Evolutionary conservation across 768 basidiomycete genomes (phyloP).

Genomic region (Cystobasidium ongulense): DNA sequence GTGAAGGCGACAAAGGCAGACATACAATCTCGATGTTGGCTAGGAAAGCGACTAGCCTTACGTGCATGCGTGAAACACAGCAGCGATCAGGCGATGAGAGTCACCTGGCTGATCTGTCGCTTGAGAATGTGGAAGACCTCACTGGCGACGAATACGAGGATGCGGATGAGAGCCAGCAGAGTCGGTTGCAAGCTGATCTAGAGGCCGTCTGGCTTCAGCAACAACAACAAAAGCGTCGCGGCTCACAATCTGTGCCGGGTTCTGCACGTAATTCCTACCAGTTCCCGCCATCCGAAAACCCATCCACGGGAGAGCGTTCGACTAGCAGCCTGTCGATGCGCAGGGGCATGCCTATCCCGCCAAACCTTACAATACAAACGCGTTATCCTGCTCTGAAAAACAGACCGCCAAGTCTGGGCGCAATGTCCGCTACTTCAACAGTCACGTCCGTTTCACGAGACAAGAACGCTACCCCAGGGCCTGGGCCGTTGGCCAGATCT

Average conservation of each 20-base stretch:
- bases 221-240: neutral
- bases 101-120: neutral
- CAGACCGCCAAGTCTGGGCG: neutral
- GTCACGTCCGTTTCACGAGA: slow-evolving; percentile 14
- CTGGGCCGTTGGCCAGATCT: neutral
- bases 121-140: neutral
- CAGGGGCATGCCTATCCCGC: slow-evolving; percentile 20
- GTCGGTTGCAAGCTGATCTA: neutral
- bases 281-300: neutral
- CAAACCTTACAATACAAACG: slow-evolving; percentile 7
- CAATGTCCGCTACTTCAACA: slow-evolving; percentile 12
- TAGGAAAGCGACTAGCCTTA: slow-evolving; percentile 45
- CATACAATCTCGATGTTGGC: slow-evolving; percentile 46
- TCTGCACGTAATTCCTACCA: neutral
- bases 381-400: neutral
- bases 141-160: slow-evolving; percentile 1
- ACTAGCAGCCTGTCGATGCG: slow-evolving; percentile 12
- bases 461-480: slow-evolving; percentile 2
- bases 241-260: neutral
- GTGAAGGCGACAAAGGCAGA: slow-evolving; percentile 35
- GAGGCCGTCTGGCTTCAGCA: neutral
- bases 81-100: slow-evolving; percentile 35
- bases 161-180: neutral
- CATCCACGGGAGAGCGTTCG: neutral
- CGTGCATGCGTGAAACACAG: slow-evolving; percentile 40